phyloP scores from a whole-genome alignment of 2,329 filamentous ascomycete species.

The Beauveria varroae region DNA sequence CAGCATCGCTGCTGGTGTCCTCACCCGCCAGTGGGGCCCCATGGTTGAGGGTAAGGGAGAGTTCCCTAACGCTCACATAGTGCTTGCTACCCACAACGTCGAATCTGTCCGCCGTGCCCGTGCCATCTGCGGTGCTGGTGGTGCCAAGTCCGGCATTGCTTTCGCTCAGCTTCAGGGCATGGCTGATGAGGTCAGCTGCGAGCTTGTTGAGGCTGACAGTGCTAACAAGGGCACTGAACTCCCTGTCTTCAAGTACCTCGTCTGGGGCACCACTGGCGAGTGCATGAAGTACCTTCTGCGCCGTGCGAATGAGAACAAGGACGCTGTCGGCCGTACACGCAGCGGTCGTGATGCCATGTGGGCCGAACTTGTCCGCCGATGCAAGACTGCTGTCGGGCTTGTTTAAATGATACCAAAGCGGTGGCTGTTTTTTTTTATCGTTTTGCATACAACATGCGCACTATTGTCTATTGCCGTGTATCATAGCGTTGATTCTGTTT shows the following conservation, averaged over 20 bases:
- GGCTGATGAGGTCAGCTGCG: slow-evolving; percentile 84
- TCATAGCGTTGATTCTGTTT: slow-evolving; percentile 13
- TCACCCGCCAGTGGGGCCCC: slow-evolving; percentile 44
- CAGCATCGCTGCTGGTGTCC: slow-evolving; percentile 57
- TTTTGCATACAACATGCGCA: slow-evolving; percentile 6
- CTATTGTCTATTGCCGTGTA: slow-evolving; percentile 2
- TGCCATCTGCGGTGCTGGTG: slow-evolving; percentile 39
- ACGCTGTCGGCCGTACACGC: slow-evolving; percentile 57
- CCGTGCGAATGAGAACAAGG: slow-evolving; percentile 60
- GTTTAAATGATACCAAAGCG: slow-evolving; percentile 18
- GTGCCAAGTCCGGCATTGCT: slow-evolving; percentile 31
- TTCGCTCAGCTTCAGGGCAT: slow-evolving; percentile 80
- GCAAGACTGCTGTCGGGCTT: slow-evolving; percentile 34
- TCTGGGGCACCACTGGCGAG: slow-evolving; percentile 66
- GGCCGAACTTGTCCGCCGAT: slow-evolving; percentile 50
- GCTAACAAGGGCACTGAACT: slow-evolving; percentile 27
- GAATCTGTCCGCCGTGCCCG: slow-evolving; percentile 57
- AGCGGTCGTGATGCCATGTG: slow-evolving; percentile 57
- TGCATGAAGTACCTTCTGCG: slow-evolving; percentile 76
- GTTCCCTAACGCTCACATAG: slow-evolving; percentile 54
- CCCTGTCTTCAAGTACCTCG: slow-evolving; percentile 63
- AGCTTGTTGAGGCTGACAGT: slow-evolving; percentile 37
- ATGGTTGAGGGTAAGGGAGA: slow-evolving; percentile 27
- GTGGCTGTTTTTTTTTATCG: not conserved
- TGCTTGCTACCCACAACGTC: slow-evolving; percentile 79